A percentile compares a stretch with the other conserved stretches of the same genome.
Conservation (phyloP, 371 early-diverging fungal genomes). For the Mortierella sp. region DNA sequence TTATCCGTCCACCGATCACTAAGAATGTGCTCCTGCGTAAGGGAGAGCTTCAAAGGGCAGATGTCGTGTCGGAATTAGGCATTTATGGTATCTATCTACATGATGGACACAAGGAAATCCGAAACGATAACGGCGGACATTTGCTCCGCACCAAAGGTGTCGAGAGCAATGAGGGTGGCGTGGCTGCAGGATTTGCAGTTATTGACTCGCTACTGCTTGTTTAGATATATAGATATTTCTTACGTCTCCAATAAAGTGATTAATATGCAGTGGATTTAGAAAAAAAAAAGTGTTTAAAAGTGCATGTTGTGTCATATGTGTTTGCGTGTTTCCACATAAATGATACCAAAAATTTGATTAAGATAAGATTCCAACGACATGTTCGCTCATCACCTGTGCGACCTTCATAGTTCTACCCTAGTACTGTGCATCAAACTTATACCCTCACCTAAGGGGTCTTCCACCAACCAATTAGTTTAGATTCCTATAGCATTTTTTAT, state of each 20-base stretch:
- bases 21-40: conserved; percentile 85
- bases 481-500: too few relatives aligned
- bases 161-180: conserved; percentile 94
- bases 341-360: too few relatives aligned
- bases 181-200: conserved; percentile 98
- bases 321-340: too few relatives aligned
- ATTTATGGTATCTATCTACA: conserved; percentile 92
- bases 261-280: too few relatives aligned
- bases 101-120: conserved; percentile 69
- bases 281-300: too few relatives aligned
- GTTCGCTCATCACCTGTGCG: too few relatives aligned
- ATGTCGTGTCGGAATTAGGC: conserved; percentile 93
- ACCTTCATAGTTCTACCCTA: too few relatives aligned
- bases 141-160: conserved; percentile 92
- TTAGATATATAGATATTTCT: conserved; percentile 26
- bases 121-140: conserved; percentile 92
- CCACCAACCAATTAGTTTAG: too few relatives aligned
- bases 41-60: conserved; percentile 78
- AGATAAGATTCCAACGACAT: too few relatives aligned
- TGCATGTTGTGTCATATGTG: too few relatives aligned
- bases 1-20: conserved; percentile 87
- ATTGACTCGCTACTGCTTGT: conserved; percentile 89
- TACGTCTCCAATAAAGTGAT: neutral
- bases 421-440: too few relatives aligned
- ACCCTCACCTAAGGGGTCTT: too few relatives aligned